A percentile compares a stretch with the other conserved stretches of the same genome.
These are phyloP conservation scores for Plantago coronopus DNA, from an alignment of 305 asterid species.

Conservation along the genomic window DNA sequence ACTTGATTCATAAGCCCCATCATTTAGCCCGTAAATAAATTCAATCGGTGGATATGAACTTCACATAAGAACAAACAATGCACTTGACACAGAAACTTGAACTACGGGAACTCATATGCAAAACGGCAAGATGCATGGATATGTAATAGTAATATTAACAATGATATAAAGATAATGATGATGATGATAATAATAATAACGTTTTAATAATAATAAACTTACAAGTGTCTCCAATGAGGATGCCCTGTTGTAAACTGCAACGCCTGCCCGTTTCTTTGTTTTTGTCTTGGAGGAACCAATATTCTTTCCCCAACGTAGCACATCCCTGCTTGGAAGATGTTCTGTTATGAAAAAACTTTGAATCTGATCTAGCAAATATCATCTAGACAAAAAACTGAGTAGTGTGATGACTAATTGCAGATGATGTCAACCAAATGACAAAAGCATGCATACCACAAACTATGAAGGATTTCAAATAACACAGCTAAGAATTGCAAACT, in stretches of 20 bases:
- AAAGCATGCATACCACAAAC: not conserved
- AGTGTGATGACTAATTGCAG: not conserved
- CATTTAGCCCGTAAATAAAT: too few species aligned
- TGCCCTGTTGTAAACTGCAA: slow-evolving; percentile 89
- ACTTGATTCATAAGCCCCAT: too few species aligned
- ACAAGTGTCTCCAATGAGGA: slow-evolving; percentile 93
- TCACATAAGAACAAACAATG: not conserved
- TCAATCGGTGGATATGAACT: not conserved
- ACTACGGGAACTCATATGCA: not conserved
- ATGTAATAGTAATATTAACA: slow-evolving; percentile 7
- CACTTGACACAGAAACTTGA: slow-evolving; percentile 1
- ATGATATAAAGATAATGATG: too few species aligned
- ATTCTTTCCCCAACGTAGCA: slow-evolving; percentile 93
- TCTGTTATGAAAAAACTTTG: slow-evolving; percentile 11
- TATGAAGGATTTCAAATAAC: not conserved
- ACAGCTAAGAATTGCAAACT: not conserved
- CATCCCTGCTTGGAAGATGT: slow-evolving; percentile 53
- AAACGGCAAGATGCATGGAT: not conserved
- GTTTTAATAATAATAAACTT: slow-evolving; percentile 35
- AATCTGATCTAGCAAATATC: slow-evolving; percentile 9
- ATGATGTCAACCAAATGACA: not conserved
- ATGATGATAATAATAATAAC: too few species aligned
- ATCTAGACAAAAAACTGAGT: not conserved
- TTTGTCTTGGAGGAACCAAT: slow-evolving; percentile 76
- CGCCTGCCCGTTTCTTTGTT: slow-evolving; percentile 90